Percentiles rank a stretch among this genome's conserved stretches.
Evolutionary conservation across 805 yeast species (phyloP).

Genomic region (Lachancea sp.): DNA sequence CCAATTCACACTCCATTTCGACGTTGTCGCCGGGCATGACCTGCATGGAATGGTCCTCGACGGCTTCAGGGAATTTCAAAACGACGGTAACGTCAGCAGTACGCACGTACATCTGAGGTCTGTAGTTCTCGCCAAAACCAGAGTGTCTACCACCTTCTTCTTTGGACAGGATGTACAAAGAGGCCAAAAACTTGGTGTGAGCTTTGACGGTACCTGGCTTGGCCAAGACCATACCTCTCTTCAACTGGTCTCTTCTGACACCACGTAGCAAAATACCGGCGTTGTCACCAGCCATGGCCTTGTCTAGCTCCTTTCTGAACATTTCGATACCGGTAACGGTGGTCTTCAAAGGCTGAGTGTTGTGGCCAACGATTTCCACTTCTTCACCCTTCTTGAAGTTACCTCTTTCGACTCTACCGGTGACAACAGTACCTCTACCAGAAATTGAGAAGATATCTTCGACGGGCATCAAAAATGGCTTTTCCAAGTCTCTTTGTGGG

Average conservation of each 20-base stretch:
- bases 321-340: constrained; percentile 97
- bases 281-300: constrained; percentile 98
- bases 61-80: constrained; percentile 79
- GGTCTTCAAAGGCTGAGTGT: constrained; percentile 81
- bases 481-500: constrained; percentile 91
- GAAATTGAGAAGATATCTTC: constrained; percentile 97
- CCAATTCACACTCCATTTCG: constrained; percentile 88
- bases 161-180: constrained; percentile 84
- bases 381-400: constrained; percentile 96
- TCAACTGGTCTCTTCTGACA: constrained; percentile 92
- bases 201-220: constrained; percentile 90
- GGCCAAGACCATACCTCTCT: constrained; percentile 96
- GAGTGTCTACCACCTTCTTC: constrained; percentile 99
- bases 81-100: constrained; percentile 93
- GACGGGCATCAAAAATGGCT: constrained; percentile 94
- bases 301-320: constrained; percentile 98
- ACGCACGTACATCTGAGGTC: constrained; percentile 96
- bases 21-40: constrained; percentile 98
- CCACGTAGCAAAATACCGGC: constrained; percentile 97
- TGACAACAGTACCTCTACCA: constrained; percentile 99
- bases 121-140: constrained; percentile 93
- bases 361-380: constrained; percentile 92
- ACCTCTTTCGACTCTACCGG: constrained; percentile 99
- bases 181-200: constrained; percentile 89
- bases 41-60: constrained; percentile 79